Evolutionary conservation across 2,329 filamentous ascomycete species (phyloP).

Genomic region (Verticillium nonalfalfae): DNA sequence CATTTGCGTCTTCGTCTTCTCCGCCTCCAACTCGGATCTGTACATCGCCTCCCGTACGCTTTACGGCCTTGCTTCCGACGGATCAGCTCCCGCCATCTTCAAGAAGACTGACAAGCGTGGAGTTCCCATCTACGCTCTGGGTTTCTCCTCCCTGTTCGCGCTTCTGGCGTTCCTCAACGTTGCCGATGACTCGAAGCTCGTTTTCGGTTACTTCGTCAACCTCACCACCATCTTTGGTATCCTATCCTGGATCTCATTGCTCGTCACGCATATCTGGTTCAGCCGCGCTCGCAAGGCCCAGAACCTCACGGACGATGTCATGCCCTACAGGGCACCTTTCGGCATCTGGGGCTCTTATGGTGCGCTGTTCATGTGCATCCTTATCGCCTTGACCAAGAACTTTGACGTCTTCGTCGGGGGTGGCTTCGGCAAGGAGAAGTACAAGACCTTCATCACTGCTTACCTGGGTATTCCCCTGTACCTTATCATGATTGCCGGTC

Average conservation of each 20-base stretch:
- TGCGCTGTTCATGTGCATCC: constrained; percentile 62
- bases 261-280: constrained; percentile 63
- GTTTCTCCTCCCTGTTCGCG: constrained; percentile 52
- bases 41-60: constrained; percentile 71
- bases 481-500: constrained; percentile 60
- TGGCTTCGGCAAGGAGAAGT: constrained; percentile 37
- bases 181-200: constrained; percentile 22
- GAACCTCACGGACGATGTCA: constrained; percentile 42
- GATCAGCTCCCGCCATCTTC: constrained; percentile 66
- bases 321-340: constrained; percentile 64
- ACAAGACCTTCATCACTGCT: constrained; percentile 71
- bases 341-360: constrained; percentile 63
- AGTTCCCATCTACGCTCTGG: constrained; percentile 63
- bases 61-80: constrained; percentile 66
- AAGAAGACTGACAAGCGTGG: constrained; percentile 64
- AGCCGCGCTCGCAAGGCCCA: constrained; percentile 57
- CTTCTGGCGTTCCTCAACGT: constrained; percentile 66
- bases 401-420: constrained; percentile 61
- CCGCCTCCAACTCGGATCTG: constrained; percentile 69
- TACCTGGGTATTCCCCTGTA: constrained; percentile 75
- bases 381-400: constrained; percentile 80
- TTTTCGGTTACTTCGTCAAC: constrained; percentile 58
- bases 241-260: constrained; percentile 61
- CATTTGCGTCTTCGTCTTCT: constrained; percentile 71
- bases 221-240: constrained; percentile 61